Conservation (phyloP, 108 stramenopile species). For the Nitzschia palea region DNA sequence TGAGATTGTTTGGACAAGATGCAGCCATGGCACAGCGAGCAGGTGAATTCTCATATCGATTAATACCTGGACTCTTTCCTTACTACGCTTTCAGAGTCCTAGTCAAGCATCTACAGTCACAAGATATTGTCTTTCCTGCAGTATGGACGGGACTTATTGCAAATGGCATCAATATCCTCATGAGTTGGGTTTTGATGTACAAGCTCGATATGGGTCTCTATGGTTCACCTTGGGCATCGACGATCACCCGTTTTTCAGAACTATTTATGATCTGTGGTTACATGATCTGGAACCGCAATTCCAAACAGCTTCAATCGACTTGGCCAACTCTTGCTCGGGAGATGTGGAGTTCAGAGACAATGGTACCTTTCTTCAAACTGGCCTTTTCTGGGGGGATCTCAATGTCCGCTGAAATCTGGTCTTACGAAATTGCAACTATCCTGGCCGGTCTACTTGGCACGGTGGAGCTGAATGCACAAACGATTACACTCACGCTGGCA, state of each 20-base stretch:
- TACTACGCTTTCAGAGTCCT: slow-evolving; percentile 42
- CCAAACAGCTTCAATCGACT: slow-evolving; percentile 16
- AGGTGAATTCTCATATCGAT: slow-evolving; percentile 34
- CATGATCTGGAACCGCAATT: slow-evolving; percentile 11
- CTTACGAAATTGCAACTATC: slow-evolving; percentile 47
- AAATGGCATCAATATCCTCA: slow-evolving; percentile 40
- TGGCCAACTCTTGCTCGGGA: slow-evolving; percentile 26
- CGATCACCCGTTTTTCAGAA: slow-evolving; percentile 33
- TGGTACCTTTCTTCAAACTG: slow-evolving; percentile 25
- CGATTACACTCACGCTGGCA: slow-evolving; percentile 36
- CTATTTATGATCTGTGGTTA: slow-evolving; percentile 30
- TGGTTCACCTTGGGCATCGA: slow-evolving; percentile 51
- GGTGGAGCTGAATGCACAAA: slow-evolving; percentile 36
- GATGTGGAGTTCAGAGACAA: slow-evolving; percentile 9
- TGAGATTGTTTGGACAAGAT: slow-evolving; percentile 46
- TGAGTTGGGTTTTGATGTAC: slow-evolving; percentile 47
- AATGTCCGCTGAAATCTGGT: slow-evolving; percentile 40
- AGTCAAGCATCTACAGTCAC: slow-evolving; percentile 46
- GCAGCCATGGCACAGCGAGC: slow-evolving; percentile 31
- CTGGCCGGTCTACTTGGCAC: slow-evolving; percentile 43
- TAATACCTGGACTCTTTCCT: slow-evolving; percentile 48
- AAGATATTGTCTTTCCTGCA: slow-evolving; percentile 33
- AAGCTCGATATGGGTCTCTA: slow-evolving; percentile 21
- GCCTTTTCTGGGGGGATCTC: slow-evolving; percentile 37
- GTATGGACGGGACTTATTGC: slow-evolving; percentile 40